Evolutionary conservation across 176 grass and related monocot genomes (phyloP), one percentile per base, ranked within the genome.

Genomic region (Bolboschoenus planiculmis): DNA sequence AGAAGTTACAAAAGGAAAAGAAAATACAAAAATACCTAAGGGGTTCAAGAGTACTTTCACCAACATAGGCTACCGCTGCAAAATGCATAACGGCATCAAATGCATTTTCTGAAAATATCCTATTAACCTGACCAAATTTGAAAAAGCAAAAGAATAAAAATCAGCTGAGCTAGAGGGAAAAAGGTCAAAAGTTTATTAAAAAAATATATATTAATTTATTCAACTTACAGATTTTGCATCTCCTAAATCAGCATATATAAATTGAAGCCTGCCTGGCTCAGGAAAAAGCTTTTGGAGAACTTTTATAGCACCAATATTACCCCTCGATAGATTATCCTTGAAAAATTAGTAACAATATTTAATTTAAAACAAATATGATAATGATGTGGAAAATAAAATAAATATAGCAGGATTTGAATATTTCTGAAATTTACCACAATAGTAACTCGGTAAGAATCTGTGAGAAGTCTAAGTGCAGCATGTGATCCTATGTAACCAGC

Each of bases 1-100:
- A 29, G 18, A 77, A 37, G 23, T 11, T 71, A 20, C 27, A 40
- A 71, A 44, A 72, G 34, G 62, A 56, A 29, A 72, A 20, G 30
- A 67, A 46, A 46, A 67, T 4, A 29, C 5, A 13, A 46, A 57
- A 31, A 35, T 88, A 97, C 94, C 94, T 94, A 8, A 97, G 86
- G 84, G 94, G 91, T 58, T 97, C 88, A 54, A 97, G 90, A 8
- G 93, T 97, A 85, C 93, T 97, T 82, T 97, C 93, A 0, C 93
- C 93, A 26, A 97, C 93, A 84, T 97, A 97, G 3, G 93, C 93
- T 1, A 97, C 90, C 0, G 93, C 93, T 78, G 93, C 93, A 31
- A 97, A 97, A 82, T 97, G 93, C 93, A 97, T 97, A 80, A 97
- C 90, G 5, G 93, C 93, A 83, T 97, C 93, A 68, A 97, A 93